These are phyloP conservation scores for Dillenia suffruticosa DNA, from an alignment of 164 flowering plant species.

Conservation along the genomic window DNA sequence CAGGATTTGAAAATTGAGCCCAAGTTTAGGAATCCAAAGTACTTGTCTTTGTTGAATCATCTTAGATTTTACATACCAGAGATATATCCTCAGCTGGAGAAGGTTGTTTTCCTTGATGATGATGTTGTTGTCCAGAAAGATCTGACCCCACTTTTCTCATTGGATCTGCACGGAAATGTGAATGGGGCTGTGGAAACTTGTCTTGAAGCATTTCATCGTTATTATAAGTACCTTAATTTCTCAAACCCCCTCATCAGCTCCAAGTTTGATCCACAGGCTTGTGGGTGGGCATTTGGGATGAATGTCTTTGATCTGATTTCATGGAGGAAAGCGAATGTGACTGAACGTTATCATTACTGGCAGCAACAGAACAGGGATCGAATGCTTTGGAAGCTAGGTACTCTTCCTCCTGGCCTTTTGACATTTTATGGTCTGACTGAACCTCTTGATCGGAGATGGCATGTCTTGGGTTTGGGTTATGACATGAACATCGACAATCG, in stretches of 20 bases:
- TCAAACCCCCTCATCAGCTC: conserved; percentile 69
- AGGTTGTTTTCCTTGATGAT: conserved; percentile 81
- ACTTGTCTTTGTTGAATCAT: conserved; percentile 57
- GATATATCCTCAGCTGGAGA: conserved; percentile 70
- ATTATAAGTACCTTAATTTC: conserved; percentile 79
- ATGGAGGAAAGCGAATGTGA: conserved; percentile 75
- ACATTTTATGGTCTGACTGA: conserved; percentile 82
- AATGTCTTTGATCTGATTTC: conserved; percentile 76
- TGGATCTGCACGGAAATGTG: conserved; percentile 84
- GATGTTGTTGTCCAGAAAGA: conserved; percentile 91
- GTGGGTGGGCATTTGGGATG: conserved; percentile 94
- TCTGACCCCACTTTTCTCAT: conserved; percentile 68
- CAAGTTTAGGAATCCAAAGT: conserved; percentile 58
- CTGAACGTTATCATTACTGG: conserved; percentile 74
- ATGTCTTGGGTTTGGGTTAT: conserved; percentile 76
- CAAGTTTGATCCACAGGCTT: conserved; percentile 79
- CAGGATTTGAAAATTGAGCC: conserved; percentile 43
- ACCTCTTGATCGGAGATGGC: conserved; percentile 93
- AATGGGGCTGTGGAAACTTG: conserved; percentile 95
- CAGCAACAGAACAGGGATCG: conserved; percentile 62
- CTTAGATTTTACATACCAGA: conserved; percentile 79
- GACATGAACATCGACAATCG: conserved; percentile 66
- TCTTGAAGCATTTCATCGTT: conserved; percentile 81
- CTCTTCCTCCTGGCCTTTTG: conserved; percentile 75
- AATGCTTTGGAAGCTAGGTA: conserved; percentile 71